phyloP scores from a whole-genome alignment of 2,329 filamentous ascomycete species.

The Fusarium temperatum region DNA sequence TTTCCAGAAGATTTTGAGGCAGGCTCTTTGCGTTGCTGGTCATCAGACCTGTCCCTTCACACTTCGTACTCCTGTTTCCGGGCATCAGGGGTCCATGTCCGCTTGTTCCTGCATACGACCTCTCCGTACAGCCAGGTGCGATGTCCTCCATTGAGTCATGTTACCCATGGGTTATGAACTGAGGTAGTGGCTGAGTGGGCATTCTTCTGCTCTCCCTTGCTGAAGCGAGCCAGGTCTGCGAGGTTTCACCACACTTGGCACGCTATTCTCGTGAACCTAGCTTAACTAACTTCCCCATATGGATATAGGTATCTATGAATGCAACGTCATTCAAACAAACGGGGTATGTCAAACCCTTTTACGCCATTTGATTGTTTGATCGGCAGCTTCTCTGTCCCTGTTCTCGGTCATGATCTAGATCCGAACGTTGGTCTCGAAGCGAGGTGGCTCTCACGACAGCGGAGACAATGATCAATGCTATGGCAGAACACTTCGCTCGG shows the following conservation, averaged over 20 bases:
- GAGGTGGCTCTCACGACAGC: not conserved
- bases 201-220: constrained; percentile 1
- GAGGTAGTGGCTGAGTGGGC: not conserved
- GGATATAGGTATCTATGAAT: constrained; percentile 12
- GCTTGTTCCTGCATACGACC: constrained; percentile 34
- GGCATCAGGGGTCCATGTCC: constrained; percentile 31
- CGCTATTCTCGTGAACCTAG: constrained; percentile 13
- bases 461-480: not conserved
- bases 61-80: constrained; percentile 27
- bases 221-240: constrained; percentile 24
- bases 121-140: constrained; percentile 8
- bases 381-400: constrained; percentile 9
- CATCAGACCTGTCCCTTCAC: constrained; percentile 17
- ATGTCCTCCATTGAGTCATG: constrained; percentile 35
- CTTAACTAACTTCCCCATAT: constrained; percentile 3
- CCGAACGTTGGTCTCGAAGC: constrained; percentile 1
- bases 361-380: constrained; percentile 29
- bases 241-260: constrained; percentile 31
- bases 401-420: constrained; percentile 18
- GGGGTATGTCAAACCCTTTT: constrained; percentile 22
- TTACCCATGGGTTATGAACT: constrained; percentile 8
- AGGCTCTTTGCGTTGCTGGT: constrained; percentile 12
- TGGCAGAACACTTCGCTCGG: not conserved
- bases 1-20: constrained; percentile 42
- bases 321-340: constrained; percentile 24